Conservation (phyloP, 306 rosid genomes). For the Lupinus albus region DNA sequence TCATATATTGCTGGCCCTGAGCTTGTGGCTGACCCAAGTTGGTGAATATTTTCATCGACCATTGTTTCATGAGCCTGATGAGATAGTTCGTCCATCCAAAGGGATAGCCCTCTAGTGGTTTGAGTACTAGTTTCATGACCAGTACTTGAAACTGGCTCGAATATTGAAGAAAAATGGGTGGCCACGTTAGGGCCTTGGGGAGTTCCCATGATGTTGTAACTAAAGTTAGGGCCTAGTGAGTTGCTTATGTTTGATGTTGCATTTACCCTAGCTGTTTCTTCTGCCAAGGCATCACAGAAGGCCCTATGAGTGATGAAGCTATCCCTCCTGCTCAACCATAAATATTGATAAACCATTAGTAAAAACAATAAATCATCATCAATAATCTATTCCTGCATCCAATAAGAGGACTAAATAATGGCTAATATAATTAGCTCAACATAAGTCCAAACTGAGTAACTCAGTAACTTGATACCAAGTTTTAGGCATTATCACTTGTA, state of each 20-base stretch:
- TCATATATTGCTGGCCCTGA: conserved; percentile 42
- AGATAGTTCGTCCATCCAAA: conserved; percentile 58
- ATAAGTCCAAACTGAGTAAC: conserved; percentile 31
- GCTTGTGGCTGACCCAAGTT: conserved; percentile 44
- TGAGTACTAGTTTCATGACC: conserved; percentile 40
- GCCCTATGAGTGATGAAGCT: conserved; percentile 94
- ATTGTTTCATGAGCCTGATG: conserved; percentile 42
- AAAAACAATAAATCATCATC: background rate
- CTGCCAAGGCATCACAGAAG: conserved; percentile 91
- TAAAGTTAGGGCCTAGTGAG: conserved; percentile 40
- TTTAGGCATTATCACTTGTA: conserved; percentile 15
- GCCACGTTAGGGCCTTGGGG: conserved; percentile 50
- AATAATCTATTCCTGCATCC: background rate
- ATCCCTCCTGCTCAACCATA: conserved; percentile 68
- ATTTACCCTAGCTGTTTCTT: conserved; percentile 85
- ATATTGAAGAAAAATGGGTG: conserved; percentile 56
- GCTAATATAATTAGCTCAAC: background rate
- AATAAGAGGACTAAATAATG: too few relatives aligned
- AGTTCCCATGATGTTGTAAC: conserved; percentile 56
- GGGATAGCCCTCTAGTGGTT: conserved; percentile 51
- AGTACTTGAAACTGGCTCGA: conserved; percentile 58
- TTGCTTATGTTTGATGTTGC: conserved; percentile 60
- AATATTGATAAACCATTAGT: conserved; percentile 2
- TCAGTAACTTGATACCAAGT: background rate
- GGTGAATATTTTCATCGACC: conserved; percentile 45